Base-by-base conservation (phyloP, 2,329 filamentous ascomycete species). In the Zasmidium cellare region DNA sequence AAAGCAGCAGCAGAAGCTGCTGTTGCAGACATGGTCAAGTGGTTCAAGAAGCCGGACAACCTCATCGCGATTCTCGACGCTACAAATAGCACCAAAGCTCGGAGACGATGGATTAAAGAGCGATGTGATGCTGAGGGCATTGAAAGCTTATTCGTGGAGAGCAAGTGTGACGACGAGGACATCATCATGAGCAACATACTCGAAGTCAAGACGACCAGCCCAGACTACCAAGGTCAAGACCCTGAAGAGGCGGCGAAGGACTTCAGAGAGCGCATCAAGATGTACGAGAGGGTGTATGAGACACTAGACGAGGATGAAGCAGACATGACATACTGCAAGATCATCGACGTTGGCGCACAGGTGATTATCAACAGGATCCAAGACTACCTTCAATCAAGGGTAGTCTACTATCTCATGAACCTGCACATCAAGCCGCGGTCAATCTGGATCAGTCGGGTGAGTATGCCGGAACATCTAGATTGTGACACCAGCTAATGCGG, bases 381-480 rank as follows among this genome's bases (percentile, higher is more conserved):
- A 72, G 94, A 99, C 76, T 99, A 99, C 72, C 82, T 99, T 24
- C 94, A 97, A 74, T 96, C 91, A 74, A 88, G 94, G 57, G 88
- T 99, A 46, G 93, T 99, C 47, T 99, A 99, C 77, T 99, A 97
- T 74, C 85, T 97, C 58, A 97, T 97, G 87, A 99, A 97, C 73
- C 82, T 99, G 41, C 94, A 99, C 77, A 99, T 99, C 74, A 93
- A 93, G 64, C 93, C 93, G 18, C 86, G 94, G 56, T 96, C 92
- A 3, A 96, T 99, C 65, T 99, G 94, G 94, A 79, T 99, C 52
- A 97, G 94, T 65, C 83, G 94, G 63, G 70, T 72, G 61, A 63
- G 67, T 65, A 3, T 20, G 2, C 22, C 2, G 18, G 1, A 9
- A 31, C 9, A 18, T 14, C 7, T 16, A 3, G 16, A 9, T 14